These are phyloP conservation scores for Xanthoconium purpureum DNA, from an alignment of 768 basidiomycete genomes.

Conservation along the genomic window DNA sequence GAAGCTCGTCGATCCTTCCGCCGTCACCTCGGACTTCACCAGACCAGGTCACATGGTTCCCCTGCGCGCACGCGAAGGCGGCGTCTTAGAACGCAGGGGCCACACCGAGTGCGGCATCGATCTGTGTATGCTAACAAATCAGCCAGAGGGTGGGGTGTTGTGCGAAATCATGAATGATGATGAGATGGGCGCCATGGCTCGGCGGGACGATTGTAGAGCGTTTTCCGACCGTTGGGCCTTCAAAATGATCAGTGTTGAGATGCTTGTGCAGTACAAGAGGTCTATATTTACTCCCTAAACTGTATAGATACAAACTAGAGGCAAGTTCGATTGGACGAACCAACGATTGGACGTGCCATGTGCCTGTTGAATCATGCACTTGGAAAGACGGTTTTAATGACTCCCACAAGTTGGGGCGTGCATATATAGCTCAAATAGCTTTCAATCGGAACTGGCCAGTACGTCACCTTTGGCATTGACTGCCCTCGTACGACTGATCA, in stretches of 20 bases:
- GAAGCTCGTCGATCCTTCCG: constrained; percentile 64
- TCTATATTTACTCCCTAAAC: not conserved
- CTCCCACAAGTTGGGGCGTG: too few relatives aligned
- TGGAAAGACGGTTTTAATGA: too few relatives aligned
- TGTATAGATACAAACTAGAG: not conserved
- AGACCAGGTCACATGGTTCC: constrained; percentile 97
- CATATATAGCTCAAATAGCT: too few relatives aligned
- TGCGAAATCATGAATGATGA: constrained; percentile 97
- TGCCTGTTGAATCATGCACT: too few relatives aligned
- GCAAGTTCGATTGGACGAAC: too few relatives aligned
- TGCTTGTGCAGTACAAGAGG: constrained; percentile 51
- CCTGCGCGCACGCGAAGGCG: constrained; percentile 80
- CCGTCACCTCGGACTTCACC: constrained; percentile 67
- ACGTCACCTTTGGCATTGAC: too few relatives aligned
- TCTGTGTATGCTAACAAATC: constrained; percentile 71
- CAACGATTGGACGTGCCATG: too few relatives aligned
- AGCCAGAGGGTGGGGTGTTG: constrained; percentile 67
- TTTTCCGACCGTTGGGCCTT: constrained; percentile 90
- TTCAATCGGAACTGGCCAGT: too few relatives aligned
- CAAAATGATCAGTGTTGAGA: constrained; percentile 93
- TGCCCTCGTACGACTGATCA: too few relatives aligned
- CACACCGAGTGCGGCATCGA: constrained; percentile 94
- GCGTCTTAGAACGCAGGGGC: constrained; percentile 81
- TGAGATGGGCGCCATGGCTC: constrained; percentile 85
- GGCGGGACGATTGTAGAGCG: constrained; percentile 85